A percentile compares a stretch with the other conserved stretches of the same genome.
These are phyloP conservation scores for Mycosphaerella sp. DNA, from an alignment of 2,329 filamentous ascomycete genomes.

Conservation along the genomic window DNA sequence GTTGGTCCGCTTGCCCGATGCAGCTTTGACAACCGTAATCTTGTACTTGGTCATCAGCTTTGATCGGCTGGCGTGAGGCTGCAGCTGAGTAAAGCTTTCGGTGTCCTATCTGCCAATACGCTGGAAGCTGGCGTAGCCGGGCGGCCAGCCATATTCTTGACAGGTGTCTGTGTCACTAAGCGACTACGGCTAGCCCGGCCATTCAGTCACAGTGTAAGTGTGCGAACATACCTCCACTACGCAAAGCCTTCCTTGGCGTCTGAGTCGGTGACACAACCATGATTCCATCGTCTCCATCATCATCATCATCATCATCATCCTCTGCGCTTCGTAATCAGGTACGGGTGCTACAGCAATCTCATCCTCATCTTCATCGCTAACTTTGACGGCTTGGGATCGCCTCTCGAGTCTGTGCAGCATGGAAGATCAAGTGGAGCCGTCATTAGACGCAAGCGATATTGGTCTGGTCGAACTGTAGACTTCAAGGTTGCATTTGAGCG, in stretches of 20 bases:
- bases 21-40: constrained; percentile 27
- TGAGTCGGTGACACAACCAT: not conserved
- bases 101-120: constrained; percentile 1
- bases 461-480: not conserved
- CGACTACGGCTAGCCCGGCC: not conserved
- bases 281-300: not conserved
- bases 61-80: constrained; percentile 17
- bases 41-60: constrained; percentile 33
- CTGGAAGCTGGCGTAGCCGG: constrained; percentile 4
- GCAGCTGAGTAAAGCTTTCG: constrained; percentile 24
- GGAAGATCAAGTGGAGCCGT: not conserved
- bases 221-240: not conserved
- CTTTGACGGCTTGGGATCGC: not conserved
- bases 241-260: not conserved
- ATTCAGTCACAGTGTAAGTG: not conserved
- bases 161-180: not conserved
- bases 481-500: constrained; percentile 3
- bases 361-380: constrained; percentile 2
- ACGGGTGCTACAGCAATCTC: constrained; percentile 4
- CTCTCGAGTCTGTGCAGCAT: not conserved
- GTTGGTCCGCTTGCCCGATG: constrained; percentile 30
- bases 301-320: not conserved
- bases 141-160: not conserved
- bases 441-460: constrained; percentile 1
- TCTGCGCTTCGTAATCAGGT: not conserved